Conservation (phyloP, 306 rosid species). For the Cucumis cinereus region DNA sequence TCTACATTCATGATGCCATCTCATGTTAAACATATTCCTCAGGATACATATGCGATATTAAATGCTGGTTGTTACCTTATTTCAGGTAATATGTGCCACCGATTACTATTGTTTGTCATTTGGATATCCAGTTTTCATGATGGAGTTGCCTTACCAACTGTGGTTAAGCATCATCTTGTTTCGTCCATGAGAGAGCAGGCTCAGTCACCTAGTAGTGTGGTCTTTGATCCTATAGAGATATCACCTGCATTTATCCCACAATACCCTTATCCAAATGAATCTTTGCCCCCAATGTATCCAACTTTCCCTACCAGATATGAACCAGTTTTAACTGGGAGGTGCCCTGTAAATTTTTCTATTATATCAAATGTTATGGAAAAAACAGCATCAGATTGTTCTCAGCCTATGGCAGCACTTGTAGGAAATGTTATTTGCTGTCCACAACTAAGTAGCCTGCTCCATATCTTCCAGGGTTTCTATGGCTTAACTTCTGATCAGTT, state of each 20-base stretch:
- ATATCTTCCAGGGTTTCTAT: constrained; percentile 79
- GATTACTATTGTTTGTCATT: constrained; percentile 45
- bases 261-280: constrained; percentile 45
- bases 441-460: constrained; percentile 76
- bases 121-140: constrained; percentile 56
- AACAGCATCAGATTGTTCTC: constrained; percentile 82
- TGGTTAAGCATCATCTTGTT: constrained; percentile 20
- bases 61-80: constrained; percentile 19
- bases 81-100: constrained; percentile 63
- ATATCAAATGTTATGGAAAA: constrained; percentile 59
- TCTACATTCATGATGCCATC: neutral
- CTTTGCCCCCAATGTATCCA: constrained; percentile 85
- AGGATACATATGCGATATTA: neutral
- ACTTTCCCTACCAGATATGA: constrained; percentile 65
- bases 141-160: constrained; percentile 37
- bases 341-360: constrained; percentile 76
- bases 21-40: neutral
- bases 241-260: constrained; percentile 89
- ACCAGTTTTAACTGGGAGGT: constrained; percentile 80
- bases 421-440: constrained; percentile 91
- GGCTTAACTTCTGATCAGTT: constrained; percentile 40
- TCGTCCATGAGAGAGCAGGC: constrained; percentile 42
- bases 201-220: constrained; percentile 48
- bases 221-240: constrained; percentile 85
- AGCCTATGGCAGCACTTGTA: constrained; percentile 73